Percentiles rank a stretch among this genome's conserved stretches.
These are phyloP conservation scores for Aegilops bicornis DNA, from an alignment of 176 grass and related monocot species.

Conservation along the genomic window DNA sequence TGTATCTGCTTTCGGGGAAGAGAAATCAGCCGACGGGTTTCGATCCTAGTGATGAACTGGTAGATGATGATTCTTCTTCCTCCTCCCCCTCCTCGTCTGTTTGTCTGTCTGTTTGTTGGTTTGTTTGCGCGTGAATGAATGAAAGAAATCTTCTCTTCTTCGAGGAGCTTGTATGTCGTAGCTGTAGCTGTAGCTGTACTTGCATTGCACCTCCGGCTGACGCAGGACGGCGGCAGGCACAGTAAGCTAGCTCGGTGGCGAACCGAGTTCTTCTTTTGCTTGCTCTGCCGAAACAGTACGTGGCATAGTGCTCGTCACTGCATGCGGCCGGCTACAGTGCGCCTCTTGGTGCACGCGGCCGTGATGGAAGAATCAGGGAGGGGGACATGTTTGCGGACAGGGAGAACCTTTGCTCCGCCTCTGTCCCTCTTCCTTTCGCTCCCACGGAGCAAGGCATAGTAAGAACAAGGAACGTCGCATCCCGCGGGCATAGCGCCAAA, in stretches of 20 bases:
- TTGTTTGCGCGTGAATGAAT: neutral
- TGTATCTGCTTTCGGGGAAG: constrained; percentile 1
- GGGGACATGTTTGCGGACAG: neutral
- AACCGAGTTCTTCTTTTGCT: neutral
- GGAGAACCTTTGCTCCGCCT: neutral
- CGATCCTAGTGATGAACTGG: neutral
- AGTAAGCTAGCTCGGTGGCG: neutral
- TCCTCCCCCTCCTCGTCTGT: neutral
- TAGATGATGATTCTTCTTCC: neutral
- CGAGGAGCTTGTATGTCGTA: neutral
- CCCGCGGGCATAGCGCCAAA: constrained; percentile 3
- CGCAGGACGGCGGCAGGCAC: neutral
- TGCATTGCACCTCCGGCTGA: neutral
- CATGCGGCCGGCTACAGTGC: neutral
- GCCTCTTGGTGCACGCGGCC: neutral
- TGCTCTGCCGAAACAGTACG: neutral
- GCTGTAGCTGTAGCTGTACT: neutral
- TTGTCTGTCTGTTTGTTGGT: neutral
- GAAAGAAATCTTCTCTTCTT: neutral
- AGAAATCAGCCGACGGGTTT: neutral
- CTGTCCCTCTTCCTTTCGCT: too few relatives aligned
- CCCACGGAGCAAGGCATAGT: neutral
- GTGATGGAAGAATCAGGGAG: neutral
- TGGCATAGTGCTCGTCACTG: neutral
- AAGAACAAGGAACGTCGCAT: constrained; percentile 5